Conservation (phyloP, 257 asterid species). For the Pogostemon cablin region DNA sequence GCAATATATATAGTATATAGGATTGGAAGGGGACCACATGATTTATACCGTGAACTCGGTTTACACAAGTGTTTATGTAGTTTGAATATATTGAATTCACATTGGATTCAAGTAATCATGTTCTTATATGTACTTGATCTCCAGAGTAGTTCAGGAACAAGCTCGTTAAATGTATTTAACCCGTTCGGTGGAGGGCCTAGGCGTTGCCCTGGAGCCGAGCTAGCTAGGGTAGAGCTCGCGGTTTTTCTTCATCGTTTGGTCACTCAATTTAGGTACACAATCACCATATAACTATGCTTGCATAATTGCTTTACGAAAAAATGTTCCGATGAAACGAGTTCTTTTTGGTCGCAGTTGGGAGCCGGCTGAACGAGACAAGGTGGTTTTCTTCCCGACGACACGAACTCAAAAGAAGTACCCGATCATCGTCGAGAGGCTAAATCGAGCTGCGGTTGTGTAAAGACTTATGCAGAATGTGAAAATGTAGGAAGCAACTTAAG, state of each 20-base stretch:
- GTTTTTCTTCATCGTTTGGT: slow-evolving; percentile 92
- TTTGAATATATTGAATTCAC: too few relatives aligned
- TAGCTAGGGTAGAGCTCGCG: slow-evolving; percentile 85
- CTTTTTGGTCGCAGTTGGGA: slow-evolving; percentile 61
- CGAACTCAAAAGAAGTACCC: slow-evolving; percentile 84
- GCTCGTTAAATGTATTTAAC: slow-evolving; percentile 50
- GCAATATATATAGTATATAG: too few relatives aligned
- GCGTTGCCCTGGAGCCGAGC: slow-evolving; percentile 98
- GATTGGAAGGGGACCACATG: too few relatives aligned
- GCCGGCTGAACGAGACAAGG: slow-evolving; percentile 77
- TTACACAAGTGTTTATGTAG: too few relatives aligned
- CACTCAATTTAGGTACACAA: slow-evolving; percentile 74
- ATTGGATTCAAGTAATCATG: background rate
- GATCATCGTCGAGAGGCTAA: slow-evolving; percentile 53
- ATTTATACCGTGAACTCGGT: too few relatives aligned
- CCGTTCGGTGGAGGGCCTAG: slow-evolving; percentile 99
- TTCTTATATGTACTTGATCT: background rate
- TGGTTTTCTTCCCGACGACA: slow-evolving; percentile 92
- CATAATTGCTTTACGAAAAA: background rate
- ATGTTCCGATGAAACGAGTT: too few relatives aligned
- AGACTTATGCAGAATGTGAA: slow-evolving; percentile 29
- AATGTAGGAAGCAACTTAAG: slow-evolving; percentile 30
- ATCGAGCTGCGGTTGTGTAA: slow-evolving; percentile 31
- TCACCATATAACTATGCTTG: background rate
- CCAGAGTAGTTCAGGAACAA: slow-evolving; percentile 45